Percentiles rank a stretch among this genome's conserved stretches.
Conservation (phyloP, 176 grass and related monocot species). For the Urochloa ruziziensis region DNA sequence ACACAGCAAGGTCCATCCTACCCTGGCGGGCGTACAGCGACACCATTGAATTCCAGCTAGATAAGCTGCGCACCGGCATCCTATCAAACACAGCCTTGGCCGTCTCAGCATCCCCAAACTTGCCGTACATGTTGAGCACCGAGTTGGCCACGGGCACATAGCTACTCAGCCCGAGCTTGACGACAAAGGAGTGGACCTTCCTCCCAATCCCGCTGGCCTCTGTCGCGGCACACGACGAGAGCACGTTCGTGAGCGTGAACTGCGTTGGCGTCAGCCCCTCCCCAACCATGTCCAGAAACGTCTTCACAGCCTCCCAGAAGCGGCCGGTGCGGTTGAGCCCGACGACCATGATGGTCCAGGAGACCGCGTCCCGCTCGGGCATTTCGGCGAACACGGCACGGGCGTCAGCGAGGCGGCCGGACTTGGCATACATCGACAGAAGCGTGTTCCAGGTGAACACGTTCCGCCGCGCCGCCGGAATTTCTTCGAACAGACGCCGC, state of each 20-base stretch:
- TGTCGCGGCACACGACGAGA: slow-evolving; percentile 53
- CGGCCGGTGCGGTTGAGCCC: slow-evolving; percentile 58
- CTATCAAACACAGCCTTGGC: slow-evolving; percentile 57
- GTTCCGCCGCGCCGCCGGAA: slow-evolving; percentile 41
- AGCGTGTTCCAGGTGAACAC: slow-evolving; percentile 81
- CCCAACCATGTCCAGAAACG: slow-evolving; percentile 60
- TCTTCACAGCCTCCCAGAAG: slow-evolving; percentile 43
- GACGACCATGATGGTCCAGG: slow-evolving; percentile 76
- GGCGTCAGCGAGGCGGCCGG: slow-evolving; percentile 35
- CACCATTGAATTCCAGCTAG: slow-evolving; percentile 73
- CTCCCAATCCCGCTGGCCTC: slow-evolving; percentile 27
- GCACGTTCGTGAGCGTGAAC: slow-evolving; percentile 73
- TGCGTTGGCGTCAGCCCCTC: slow-evolving; percentile 56
- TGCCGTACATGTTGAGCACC: slow-evolving; percentile 73
- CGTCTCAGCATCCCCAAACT: slow-evolving; percentile 53
- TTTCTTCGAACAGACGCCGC: slow-evolving; percentile 51
- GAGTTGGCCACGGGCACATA: slow-evolving; percentile 67
- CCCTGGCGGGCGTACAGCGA: slow-evolving; percentile 47
- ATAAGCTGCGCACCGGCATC: slow-evolving; percentile 52
- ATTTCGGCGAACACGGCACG: slow-evolving; percentile 58
- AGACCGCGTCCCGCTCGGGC: slow-evolving; percentile 71
- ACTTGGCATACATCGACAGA: slow-evolving; percentile 61
- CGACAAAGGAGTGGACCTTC: slow-evolving; percentile 58
- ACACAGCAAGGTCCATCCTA: slow-evolving; percentile 65
- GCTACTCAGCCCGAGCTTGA: slow-evolving; percentile 56